These are phyloP conservation scores for Laburnicola sp. DNA, from an alignment of 2,329 filamentous ascomycete species.

Conservation along the genomic window DNA sequence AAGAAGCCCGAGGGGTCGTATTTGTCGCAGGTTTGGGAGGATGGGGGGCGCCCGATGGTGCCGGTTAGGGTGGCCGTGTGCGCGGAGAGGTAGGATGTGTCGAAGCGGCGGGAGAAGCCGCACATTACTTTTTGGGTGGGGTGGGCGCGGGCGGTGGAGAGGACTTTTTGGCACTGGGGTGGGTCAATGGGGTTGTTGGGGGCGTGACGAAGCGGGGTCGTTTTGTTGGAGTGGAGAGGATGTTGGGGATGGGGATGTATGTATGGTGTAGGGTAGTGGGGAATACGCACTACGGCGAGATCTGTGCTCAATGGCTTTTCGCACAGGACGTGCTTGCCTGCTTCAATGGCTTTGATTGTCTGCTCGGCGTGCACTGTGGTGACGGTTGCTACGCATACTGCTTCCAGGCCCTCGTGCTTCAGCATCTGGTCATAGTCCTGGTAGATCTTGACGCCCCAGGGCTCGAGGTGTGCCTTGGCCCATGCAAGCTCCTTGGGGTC, in stretches of 20 bases:
- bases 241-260: too few species aligned
- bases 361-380: conserved; percentile 43
- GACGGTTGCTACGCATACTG: conserved; percentile 46
- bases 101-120: conserved; percentile 52
- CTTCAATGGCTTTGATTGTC: conserved; percentile 40
- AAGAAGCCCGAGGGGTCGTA: conserved; percentile 45
- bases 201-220: too few species aligned
- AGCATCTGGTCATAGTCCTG: conserved; percentile 54
- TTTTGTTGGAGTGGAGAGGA: too few species aligned
- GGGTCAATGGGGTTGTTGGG: neutral
- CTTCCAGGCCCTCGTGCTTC: conserved; percentile 45
- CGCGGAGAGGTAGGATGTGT: conserved; percentile 48
- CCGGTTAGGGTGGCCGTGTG: conserved; percentile 41
- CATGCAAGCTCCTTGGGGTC: conserved; percentile 51
- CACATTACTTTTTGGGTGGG: conserved; percentile 50
- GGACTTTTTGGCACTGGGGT: conserved; percentile 28
- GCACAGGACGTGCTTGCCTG: conserved; percentile 43
- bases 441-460: conserved; percentile 52
- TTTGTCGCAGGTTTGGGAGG: conserved; percentile 51
- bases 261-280: too few species aligned
- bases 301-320: conserved; percentile 46
- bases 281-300: conserved; percentile 33
- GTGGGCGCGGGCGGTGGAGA: conserved; percentile 41
- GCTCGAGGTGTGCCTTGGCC: conserved; percentile 50
- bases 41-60: conserved; percentile 46